phyloP scores from a whole-genome alignment of 2,329 filamentous ascomycete species.

The Orbilia quercus region DNA sequence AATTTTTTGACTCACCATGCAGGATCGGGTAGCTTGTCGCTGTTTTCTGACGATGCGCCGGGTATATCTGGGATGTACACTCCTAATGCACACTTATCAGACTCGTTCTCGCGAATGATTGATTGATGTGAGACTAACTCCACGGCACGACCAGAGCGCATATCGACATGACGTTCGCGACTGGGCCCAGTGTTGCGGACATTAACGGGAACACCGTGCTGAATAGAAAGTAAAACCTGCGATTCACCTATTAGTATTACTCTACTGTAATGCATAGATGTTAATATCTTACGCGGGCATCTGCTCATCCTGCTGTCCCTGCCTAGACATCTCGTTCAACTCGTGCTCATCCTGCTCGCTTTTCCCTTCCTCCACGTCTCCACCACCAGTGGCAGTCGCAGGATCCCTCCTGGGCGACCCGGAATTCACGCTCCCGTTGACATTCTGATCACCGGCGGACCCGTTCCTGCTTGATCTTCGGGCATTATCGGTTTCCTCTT shows the following conservation, averaged over 20 bases:
- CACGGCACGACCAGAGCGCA: slow-evolving; percentile 84
- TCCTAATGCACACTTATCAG: slow-evolving; percentile 14
- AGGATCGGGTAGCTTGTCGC: slow-evolving; percentile 74
- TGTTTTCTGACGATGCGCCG: slow-evolving; percentile 67
- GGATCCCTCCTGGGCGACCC: slow-evolving; percentile 41
- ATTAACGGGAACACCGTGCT: slow-evolving; percentile 75
- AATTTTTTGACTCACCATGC: slow-evolving; percentile 69
- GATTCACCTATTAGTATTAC: neutral
- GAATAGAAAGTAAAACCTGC: slow-evolving; percentile 37
- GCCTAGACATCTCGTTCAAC: slow-evolving; percentile 26
- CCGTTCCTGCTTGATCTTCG: slow-evolving; percentile 32
- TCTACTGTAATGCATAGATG: no score
- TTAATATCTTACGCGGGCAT: slow-evolving; percentile 40
- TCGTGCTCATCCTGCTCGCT: slow-evolving; percentile 32
- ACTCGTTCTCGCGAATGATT: neutral
- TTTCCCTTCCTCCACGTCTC: slow-evolving; percentile 15
- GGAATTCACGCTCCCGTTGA: slow-evolving; percentile 22
- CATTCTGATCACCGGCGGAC: neutral
- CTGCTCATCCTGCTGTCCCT: slow-evolving; percentile 38
- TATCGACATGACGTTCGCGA: slow-evolving; percentile 88
- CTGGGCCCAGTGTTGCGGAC: slow-evolving; percentile 83
- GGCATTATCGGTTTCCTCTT: slow-evolving; percentile 32
- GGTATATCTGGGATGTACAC: slow-evolving; percentile 61
- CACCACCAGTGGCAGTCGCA: slow-evolving; percentile 16
- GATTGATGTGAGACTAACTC: slow-evolving; percentile 68